phyloP scores from a whole-genome alignment of 2,329 filamentous ascomycete genomes.

The Claviceps monticola region DNA sequence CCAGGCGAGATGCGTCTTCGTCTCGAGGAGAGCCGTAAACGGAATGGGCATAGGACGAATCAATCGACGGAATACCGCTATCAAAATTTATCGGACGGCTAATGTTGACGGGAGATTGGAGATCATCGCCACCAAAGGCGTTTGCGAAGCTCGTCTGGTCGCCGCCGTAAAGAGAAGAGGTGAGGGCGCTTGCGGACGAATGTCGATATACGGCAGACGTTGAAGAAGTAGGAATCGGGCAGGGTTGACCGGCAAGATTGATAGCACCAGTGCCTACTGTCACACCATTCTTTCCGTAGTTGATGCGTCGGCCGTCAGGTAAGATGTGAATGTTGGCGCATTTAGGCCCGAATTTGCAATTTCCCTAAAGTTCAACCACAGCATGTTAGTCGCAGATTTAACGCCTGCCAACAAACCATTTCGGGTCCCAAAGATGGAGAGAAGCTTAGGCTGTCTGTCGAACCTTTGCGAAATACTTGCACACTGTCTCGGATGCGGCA shows the following conservation, averaged over 20 bases:
- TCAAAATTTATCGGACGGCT: constrained; percentile 39
- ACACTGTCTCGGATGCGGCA: constrained; percentile 71
- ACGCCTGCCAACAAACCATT: too few species aligned
- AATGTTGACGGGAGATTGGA: constrained; percentile 22
- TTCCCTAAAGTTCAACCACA: constrained; percentile 46
- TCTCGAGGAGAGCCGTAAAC: constrained; percentile 75
- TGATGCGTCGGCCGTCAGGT: constrained; percentile 83
- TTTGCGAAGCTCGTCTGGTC: constrained; percentile 25
- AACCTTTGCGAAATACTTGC: constrained; percentile 99
- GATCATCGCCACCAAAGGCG: constrained; percentile 28
- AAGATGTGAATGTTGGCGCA: constrained; percentile 94
- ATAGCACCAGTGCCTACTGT: constrained; percentile 44
- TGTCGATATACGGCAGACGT: constrained; percentile 33
- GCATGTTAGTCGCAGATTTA: neutral
- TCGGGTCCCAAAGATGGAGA: too few species aligned
- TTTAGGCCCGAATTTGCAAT: constrained; percentile 97
- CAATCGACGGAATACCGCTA: constrained; percentile 42
- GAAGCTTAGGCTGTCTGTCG: constrained; percentile 11
- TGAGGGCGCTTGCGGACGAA: constrained; percentile 55
- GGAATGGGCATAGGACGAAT: constrained; percentile 44
- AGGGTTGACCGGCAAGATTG: constrained; percentile 53
- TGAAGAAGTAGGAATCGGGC: constrained; percentile 27
- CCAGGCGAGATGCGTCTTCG: constrained; percentile 40
- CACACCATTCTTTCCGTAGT: constrained; percentile 58
- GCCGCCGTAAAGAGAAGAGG: constrained; percentile 35